A percentile compares a stretch with the other conserved stretches of the same genome.
Evolutionary conservation across 164 flowering plant species (phyloP).

Genomic region (Stephania cephalantha): DNA sequence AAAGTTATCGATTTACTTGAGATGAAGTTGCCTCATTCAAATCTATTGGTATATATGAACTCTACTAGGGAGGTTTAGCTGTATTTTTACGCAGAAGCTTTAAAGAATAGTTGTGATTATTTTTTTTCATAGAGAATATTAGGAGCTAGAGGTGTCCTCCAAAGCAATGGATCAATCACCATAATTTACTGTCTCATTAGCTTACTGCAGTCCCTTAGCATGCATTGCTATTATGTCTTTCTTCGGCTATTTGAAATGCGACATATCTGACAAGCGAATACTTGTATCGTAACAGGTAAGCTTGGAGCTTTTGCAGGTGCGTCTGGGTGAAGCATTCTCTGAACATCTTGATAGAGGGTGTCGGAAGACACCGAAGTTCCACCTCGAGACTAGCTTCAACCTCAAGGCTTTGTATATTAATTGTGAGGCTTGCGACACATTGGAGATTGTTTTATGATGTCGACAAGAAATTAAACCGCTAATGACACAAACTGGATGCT

Average conservation of each 20-base stretch:
- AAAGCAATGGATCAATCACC: too few relatives aligned
- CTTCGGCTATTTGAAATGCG: neutral
- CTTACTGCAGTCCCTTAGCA: neutral
- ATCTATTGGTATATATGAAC: too few relatives aligned
- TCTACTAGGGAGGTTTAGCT: too few relatives aligned
- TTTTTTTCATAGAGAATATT: too few relatives aligned
- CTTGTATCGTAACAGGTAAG: constrained; percentile 39
- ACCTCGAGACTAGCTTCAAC: constrained; percentile 52
- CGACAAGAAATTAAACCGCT: neutral
- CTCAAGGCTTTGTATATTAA: constrained; percentile 72
- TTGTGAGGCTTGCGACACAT: constrained; percentile 57
- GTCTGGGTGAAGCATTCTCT: constrained; percentile 63
- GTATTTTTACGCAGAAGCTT: too few relatives aligned
- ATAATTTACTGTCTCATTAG: too few relatives aligned
- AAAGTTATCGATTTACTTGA: too few relatives aligned
- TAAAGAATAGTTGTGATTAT: too few relatives aligned
- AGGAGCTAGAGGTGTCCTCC: too few relatives aligned
- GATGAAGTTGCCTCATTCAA: too few relatives aligned
- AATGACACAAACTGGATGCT: neutral
- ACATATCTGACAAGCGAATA: neutral
- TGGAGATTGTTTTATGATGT: constrained; percentile 50
- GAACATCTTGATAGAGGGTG: constrained; percentile 91
- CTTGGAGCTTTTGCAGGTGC: constrained; percentile 42
- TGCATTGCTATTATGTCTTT: neutral
- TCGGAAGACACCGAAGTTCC: constrained; percentile 57